Evolutionary conservation across 1,284 basidiomycete genomes (phyloP), one percentile per base, ranked within the genome.

Genomic region (Leucocoprinus gongylophorus): DNA sequence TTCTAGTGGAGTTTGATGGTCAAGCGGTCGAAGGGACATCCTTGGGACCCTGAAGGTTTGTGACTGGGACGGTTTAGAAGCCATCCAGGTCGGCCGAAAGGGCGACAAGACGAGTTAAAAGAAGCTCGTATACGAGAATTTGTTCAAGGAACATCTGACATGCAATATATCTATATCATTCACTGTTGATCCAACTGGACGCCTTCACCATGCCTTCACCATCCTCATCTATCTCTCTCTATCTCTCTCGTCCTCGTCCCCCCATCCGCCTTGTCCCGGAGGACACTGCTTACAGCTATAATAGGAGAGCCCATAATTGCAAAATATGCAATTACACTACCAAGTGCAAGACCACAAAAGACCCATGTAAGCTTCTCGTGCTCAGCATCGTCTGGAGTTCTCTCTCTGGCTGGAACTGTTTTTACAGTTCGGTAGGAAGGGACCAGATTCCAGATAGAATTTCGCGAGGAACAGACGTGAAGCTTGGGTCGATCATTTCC

Each of bases 261-360:
- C 23, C 6, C 23, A 26, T 26, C 23, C 23, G 3, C 23, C 6
- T 26, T 6, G 6, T 15, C 54, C 50, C 39, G 37, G n/a, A 53
- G 46, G 6, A 46, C 21, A 9, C 46, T 40, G 7, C 50, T 23
- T 54, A 47, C 15, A 9, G 46, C 32, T 8, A 44, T 23, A 52
- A 49, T 53, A 48, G 48, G 30, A 17, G 40, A 53, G 8, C 58
- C 57, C 28, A 67, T 57, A 13, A 68, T 55, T 13, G 55, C 52
- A 43, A 71, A 37, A 57, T 70, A 74, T 2, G 65, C 62, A 42
- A 57, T 59, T n/a, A 73, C 48, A 38, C 64, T 65, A 2, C 71
- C 71, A 18, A 69, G 45, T 15, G 64, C 64, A 20, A 71, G 57
- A 9, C 70, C 71, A 38, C 67, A 60, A 54, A 72, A 74, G 1